These are phyloP conservation scores for Acanthamoeba culbertsoni DNA, from an alignment of 208 protist species.

Conservation along the genomic window DNA sequence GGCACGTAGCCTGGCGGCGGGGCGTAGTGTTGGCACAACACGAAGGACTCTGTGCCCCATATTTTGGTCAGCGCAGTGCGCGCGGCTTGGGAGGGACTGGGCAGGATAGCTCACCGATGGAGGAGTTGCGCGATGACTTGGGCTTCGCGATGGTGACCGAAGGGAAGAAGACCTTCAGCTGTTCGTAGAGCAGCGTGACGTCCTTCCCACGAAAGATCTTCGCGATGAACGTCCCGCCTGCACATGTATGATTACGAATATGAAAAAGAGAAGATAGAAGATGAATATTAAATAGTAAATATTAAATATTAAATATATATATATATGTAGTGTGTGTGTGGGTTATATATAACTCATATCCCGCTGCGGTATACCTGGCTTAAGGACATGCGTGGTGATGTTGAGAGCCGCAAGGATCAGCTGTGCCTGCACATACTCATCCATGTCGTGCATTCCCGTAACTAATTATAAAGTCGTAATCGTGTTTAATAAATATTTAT, in stretches of 20 bases:
- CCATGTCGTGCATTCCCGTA: constrained; percentile 98
- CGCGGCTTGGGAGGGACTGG: neutral
- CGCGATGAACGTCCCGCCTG: constrained; percentile 86
- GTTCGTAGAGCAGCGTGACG: constrained; percentile 91
- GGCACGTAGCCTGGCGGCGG: constrained; percentile 88
- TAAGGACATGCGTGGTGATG: constrained; percentile 96
- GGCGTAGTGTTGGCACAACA: constrained; percentile 92
- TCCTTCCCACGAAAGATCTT: constrained; percentile 98
- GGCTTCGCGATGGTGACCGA: constrained; percentile 96
- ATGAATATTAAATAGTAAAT: too few relatives aligned
- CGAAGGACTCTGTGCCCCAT: constrained; percentile 90
- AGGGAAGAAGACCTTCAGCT: constrained; percentile 96
- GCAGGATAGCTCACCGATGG: constrained; percentile 76
- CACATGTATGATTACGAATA: too few relatives aligned
- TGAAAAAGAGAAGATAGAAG: too few relatives aligned
- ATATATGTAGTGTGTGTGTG: too few relatives aligned
- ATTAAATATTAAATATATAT: too few relatives aligned
- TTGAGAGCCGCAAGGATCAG: constrained; percentile 96
- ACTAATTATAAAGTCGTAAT: too few relatives aligned
- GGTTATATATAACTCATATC: too few relatives aligned
- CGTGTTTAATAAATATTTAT: too few relatives aligned
- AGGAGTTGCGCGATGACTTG: constrained; percentile 93
- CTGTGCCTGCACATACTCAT: constrained; percentile 98
- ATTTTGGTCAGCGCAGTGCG: too few relatives aligned
- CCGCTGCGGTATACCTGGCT: constrained; percentile 57